Base-by-base conservation (phyloP, 108 stramenopile species). In the Skeletonema costatum region DNA sequence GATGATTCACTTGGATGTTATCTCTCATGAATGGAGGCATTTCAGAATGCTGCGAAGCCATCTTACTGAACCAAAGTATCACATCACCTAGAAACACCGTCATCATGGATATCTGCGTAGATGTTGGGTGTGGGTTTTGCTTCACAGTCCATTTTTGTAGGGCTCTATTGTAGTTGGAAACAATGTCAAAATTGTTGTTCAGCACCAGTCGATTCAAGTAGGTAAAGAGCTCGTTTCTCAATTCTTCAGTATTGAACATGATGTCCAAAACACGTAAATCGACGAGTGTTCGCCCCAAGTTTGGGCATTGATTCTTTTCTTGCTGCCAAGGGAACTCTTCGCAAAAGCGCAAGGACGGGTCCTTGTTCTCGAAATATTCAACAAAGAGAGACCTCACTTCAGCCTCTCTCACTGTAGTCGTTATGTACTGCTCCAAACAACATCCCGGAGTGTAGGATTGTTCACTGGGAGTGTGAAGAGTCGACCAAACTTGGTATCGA, bases 251-350 rank as follows among this genome's bases (percentile, higher is more conserved):
- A 48, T 83, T 58, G 71, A 53, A 87, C 87, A 87, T 85, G 12
- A 69, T 73, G 67, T 93, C 89, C 39, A 93, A 85, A 2, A 86
- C 85, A 11, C 77, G 51, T 51, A 93, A 66, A 50, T 91, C 87
- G 14, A 81, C 84, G 31, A 93, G 60, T 29, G 78, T 51, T 64
- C 77, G 73, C 50, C 81, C 87, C 60, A 93, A 70, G 10, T 73
- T 64, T 4, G 73, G 58, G 88, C 89, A 89, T 32, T 70, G 78
- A 48, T 70, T 83, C 56, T 85, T 86, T 48, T 86, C 74, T 32
- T 91, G 82, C 71, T 93, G 92, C 92, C 92, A 93, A 0, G 92
- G 90, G 2, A 91, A 67, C 75, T 93, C 92, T 42, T 93, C 90
- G 64, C 89, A 90, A n/a, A 80, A 65, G 4, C 92, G 70, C 19